Evolutionary conservation across 306 rosid species (phyloP), one percentile per base, ranked within the genome.

Genomic region (Benincasa hispida): DNA sequence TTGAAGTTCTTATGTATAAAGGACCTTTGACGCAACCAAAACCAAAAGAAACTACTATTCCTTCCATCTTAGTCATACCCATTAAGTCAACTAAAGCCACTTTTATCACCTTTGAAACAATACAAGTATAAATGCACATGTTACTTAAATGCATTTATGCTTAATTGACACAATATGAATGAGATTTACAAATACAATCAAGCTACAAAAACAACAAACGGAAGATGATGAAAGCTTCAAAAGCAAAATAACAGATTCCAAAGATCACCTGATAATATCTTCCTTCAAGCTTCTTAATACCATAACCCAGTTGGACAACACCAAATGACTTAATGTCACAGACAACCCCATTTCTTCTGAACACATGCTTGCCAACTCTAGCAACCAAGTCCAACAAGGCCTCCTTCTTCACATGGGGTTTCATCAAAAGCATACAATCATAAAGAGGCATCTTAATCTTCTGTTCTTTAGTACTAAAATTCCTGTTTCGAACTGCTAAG

Each of bases 211-310:
- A 66, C 27, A 56, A 18, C 45, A 15, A 41, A 55, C 2, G 3
- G 22, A 17, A 11, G 19, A 76, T 25, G 19, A 59, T 12, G 32
- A 57, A 37, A 75, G 45, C 45, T 22, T 12, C 27, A 66, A 66
- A 17, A 66, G 28, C 10, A 37, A 66, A 35, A 66, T 1, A 21
- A 67, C 32, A 39, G 32, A 67, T 39, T 11, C 39, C 9, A 67
- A 8, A 61, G 61, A 28, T 17, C 37, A 93, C 97, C 99, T 94
- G 89, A 80, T 41, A 94, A 77, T 77, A 87, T 68, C 96, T 84
- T 32, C 99, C 99, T 77, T 94, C 99, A 32, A 89, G 93, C 86
- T 94, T 94, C 82, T 84, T 92, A 19, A 94, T 78, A 24, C 97
- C 99, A 78, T 94, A 94, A 53, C 97, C 97, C 84, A 94, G 83